Conservation (phyloP, 805 yeast species). For the Saccharomyces paradoxus region DNA sequence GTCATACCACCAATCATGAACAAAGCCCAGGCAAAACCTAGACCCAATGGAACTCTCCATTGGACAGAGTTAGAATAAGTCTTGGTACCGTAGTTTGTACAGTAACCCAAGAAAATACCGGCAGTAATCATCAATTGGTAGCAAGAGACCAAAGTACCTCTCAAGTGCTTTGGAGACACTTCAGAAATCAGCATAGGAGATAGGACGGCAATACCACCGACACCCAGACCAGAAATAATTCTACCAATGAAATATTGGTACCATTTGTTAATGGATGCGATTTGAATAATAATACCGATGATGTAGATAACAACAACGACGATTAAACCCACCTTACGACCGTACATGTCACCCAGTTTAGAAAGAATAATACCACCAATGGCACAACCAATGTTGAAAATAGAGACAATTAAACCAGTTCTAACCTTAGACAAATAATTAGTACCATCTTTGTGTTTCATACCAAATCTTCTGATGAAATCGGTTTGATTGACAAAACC, state of each 20-base stretch:
- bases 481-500: slow-evolving; percentile 50
- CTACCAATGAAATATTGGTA: slow-evolving; percentile 68
- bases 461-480: slow-evolving; percentile 22
- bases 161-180: slow-evolving; percentile 36
- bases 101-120: slow-evolving; percentile 74
- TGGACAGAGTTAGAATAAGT: slow-evolving; percentile 39
- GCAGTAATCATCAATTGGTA: slow-evolving; percentile 67
- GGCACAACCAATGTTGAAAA: slow-evolving; percentile 71
- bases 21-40: slow-evolving; percentile 44
- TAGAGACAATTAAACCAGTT: slow-evolving; percentile 31
- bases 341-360: slow-evolving; percentile 52
- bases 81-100: slow-evolving; percentile 57
- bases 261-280: slow-evolving; percentile 50
- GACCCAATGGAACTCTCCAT: slow-evolving; percentile 71
- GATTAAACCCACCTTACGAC: slow-evolving; percentile 59
- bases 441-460: slow-evolving; percentile 13
- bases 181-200: slow-evolving; percentile 63
- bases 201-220: slow-evolving; percentile 68
- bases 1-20: slow-evolving; percentile 34
- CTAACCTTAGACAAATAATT: slow-evolving; percentile 22
- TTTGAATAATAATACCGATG: slow-evolving; percentile 62
- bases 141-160: slow-evolving; percentile 68
- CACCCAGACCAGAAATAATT: slow-evolving; percentile 63
- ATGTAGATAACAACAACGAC: slow-evolving; percentile 53
- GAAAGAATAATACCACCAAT: slow-evolving; percentile 59